Base-by-base conservation (phyloP, 768 basidiomycete species). In the Boletus vinaceobasis region DNA sequence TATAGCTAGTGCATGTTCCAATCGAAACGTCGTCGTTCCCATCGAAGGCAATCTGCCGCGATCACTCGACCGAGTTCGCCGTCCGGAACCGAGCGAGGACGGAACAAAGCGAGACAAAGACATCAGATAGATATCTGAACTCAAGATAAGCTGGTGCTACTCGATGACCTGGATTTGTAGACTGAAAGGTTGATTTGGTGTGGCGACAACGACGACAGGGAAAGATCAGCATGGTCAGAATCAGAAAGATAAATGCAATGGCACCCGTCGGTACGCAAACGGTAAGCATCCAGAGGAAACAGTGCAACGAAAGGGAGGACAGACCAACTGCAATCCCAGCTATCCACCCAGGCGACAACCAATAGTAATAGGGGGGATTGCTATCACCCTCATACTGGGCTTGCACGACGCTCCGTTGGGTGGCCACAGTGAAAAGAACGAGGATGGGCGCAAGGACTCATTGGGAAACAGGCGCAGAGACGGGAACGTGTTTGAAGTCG, bases 321-420 rank as follows among this genome's bases (percentile, higher is more conserved):
- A 19, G 7, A 71, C 68, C 70, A 39, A 70, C 8, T 14, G 60
- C 59, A 5, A 70, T 43, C 13, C 61, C 68, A 17, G 32, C 61
- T 51, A 70, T 66, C 21, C 70, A 61, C 5, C 54, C 65, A 13
- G 65, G 65, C 8, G 68, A 46, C 39, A 69, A 33, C 63, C 68
- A 64, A 27, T 59, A 51, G 33, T 45, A 21, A 48, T 55, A 60
- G 53, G 55, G 29, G 52, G 50, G 11, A 21, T 14, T 0, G 8
- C 0, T 3, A 11, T 13, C 14, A 14, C 19, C 21, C 11, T 42
- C 43, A 23, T 46, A 21, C 26, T 68, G 63, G 11, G 68, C 65
- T 6, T 15, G 37, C 5, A 47, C 65, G 43, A 27, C 36, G 31
- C 31, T 48, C 17, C 46, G 49, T 33, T 48, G 42, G 29, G 11